Percentiles rank a stretch among this genome's conserved stretches.
These are phyloP conservation scores for Chaetomium sp. DNA, from an alignment of 2,329 filamentous ascomycete genomes.

Conservation along the genomic window DNA sequence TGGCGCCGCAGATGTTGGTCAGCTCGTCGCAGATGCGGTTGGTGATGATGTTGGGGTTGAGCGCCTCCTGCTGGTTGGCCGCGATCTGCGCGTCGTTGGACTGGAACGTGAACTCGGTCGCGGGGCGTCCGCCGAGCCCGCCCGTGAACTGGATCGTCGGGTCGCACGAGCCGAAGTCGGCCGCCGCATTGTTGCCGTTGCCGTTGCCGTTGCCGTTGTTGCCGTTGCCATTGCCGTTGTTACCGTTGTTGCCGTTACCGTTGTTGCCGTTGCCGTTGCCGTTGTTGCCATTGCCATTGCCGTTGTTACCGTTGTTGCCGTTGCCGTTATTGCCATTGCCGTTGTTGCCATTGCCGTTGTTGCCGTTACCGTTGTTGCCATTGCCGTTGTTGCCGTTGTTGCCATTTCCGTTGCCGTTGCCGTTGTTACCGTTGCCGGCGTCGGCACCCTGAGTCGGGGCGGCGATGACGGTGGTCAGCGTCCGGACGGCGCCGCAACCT, in stretches of 20 bases:
- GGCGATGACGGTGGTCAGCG: slow-evolving; percentile 38
- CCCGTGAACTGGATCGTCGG: slow-evolving; percentile 63
- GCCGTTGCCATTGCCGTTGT: neutral
- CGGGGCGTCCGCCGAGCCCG: slow-evolving; percentile 58
- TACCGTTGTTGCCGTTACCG: slow-evolving; percentile 10
- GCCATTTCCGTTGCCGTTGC: neutral
- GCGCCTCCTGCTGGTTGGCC: slow-evolving; percentile 65
- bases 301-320: slow-evolving; percentile 1
- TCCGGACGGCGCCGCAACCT: slow-evolving; percentile 37
- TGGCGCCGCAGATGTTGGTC: slow-evolving; percentile 65
- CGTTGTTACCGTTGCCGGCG: neutral
- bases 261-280: slow-evolving; percentile 16
- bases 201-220: slow-evolving; percentile 17
- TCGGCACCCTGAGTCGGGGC: slow-evolving; percentile 24
- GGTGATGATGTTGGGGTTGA: slow-evolving; percentile 74
- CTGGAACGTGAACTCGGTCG: slow-evolving; percentile 68
- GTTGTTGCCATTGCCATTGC: too few relatives aligned
- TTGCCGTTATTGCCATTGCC: neutral
- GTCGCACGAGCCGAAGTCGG: slow-evolving; percentile 57
- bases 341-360: slow-evolving; percentile 11
- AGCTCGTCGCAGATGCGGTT: slow-evolving; percentile 72
- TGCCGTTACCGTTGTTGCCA: too few relatives aligned
- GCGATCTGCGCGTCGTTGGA: slow-evolving; percentile 63
- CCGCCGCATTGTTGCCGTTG: slow-evolving; percentile 27
- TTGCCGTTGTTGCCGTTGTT: too few relatives aligned